Evolutionary conservation across 2,329 filamentous ascomycete species (phyloP), one percentile per base, ranked within the genome.

Genomic region (Fusarium sp.): DNA sequence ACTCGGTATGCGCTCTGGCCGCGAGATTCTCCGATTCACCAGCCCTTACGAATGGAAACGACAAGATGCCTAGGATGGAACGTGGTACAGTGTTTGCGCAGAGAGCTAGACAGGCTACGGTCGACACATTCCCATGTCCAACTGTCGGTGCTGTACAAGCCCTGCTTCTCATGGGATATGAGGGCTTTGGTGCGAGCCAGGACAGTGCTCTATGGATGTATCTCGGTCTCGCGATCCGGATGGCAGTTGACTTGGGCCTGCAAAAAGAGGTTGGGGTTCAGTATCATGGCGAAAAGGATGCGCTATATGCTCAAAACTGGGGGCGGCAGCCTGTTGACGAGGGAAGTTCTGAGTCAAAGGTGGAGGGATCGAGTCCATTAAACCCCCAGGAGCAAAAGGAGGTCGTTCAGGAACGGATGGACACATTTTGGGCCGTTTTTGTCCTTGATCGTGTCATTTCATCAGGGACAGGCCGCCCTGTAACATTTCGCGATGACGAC

Each of bases 161-260:
- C 1, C 93, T 89, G 44, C 76, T 96, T 10, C 78, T 97, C 25
- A 85, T 97, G 76, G 92, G 92, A 0, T 96, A 96, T 70, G 92
- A 96, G 65, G 89, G 93, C 38, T 96, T 97, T 66, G 93, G 92
- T 1, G 90, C 91, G 10, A 91, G 92, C 64, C 91, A 93, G 67
- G 93, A 96, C 70, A 96, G 92, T 72, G 91, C 92, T 0, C 76
- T 97, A 7, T 97, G 93, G 92, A 96, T 96, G 92, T 96, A 96
- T 71, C 80, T 96, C 2, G 93, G 92, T 0, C 88, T 94, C 47
- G 89, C 92, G 0, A 96, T 96, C 57, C 88, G 92, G 13, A 90
- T 93, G 86, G 89, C 89, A 0, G 85, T 91, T 57, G 89, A 93
- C 70, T 76, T 96, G 9, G 92, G 93, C 0, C 80, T 96, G 63